Evolutionary conservation across 768 basidiomycete species (phyloP), one percentile per base, ranked within the genome.

Genomic region (Russula emetica): DNA sequence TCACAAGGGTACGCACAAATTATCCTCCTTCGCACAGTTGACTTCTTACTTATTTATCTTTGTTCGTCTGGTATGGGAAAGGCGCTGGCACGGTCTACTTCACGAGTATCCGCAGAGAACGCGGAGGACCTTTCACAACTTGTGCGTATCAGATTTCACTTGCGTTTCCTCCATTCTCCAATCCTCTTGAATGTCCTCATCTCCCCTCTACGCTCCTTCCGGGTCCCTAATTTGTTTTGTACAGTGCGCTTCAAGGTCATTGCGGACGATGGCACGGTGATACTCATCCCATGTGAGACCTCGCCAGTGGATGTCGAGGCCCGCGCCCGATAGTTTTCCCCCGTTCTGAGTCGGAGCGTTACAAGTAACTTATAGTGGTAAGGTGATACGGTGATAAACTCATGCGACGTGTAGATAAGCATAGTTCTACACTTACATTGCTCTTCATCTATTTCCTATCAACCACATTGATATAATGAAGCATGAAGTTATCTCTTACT

Each of bases 81-180:
- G 89, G 82, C 24, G 78, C 84, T 22, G 90, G 90, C 7, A 92
- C 88, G 20, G 72, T 92, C 2, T 92, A 92, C 71, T 92, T 92
- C 72, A 92, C 90, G 2, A 91, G 88, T 72, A 86, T 92, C 61
- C 81, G 90, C 49, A 62, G 54, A 40, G 61, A 36, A 20, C 62
- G 62, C 40, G 56, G 62, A 54, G 62, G 52, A 22, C 62, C 55
- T 45, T 63, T 63, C 56, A 63, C 55, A 26, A 63, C 62, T 2
- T 44, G 62, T 92, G 72, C 66, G 86, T 81, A 18, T 14, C 51
- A 16, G 4, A 9, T 32, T 26, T 16, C 13, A 36, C 20, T 44
- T 18, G 6, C 7, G 40, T 16, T 20, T 51, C 30, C 28, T 28
- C 47, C 32, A 24, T 6, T 32, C 32, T 32, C 16, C 32, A 44